These are phyloP conservation scores for Podospora tetraspora DNA, from an alignment of 495 filamentous ascomycete species.

Conservation along the genomic window DNA sequence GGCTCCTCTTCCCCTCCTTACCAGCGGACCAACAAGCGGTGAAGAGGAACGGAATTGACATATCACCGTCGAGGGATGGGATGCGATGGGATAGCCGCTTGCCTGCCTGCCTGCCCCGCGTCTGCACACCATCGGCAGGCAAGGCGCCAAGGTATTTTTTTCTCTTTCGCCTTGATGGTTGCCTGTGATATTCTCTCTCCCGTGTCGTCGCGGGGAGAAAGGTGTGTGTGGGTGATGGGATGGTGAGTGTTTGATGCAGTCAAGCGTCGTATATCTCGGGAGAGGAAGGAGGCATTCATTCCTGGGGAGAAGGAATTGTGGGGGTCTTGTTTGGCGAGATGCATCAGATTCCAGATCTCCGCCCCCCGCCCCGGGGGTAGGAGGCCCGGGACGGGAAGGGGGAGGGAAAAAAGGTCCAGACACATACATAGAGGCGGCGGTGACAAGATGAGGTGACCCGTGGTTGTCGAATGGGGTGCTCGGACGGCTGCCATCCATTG, in stretches of 20 bases:
- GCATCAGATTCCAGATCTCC: slow-evolving; percentile 3
- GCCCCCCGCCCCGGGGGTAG: neutral
- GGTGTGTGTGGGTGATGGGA: neutral
- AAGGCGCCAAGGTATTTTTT: neutral
- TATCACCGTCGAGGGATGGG: slow-evolving; percentile 12
- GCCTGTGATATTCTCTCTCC: neutral
- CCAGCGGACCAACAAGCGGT: slow-evolving; percentile 2
- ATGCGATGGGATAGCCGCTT: neutral
- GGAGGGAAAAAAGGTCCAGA: neutral
- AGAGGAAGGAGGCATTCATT: no score
- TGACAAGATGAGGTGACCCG: slow-evolving; percentile 2
- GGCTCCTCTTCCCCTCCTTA: neutral
- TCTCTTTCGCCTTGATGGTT: neutral
- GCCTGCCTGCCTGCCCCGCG: neutral
- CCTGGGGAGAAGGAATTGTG: no score
- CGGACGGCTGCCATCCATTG: neutral
- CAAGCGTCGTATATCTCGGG: slow-evolving; percentile 3
- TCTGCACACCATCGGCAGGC: neutral
- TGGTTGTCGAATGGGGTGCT: slow-evolving; percentile 10
- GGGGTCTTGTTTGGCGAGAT: slow-evolving; percentile 2
- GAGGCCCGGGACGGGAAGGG: slow-evolving; percentile 1
- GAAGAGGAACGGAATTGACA: slow-evolving; percentile 11
- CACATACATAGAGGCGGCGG: neutral
- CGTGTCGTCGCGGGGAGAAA: neutral
- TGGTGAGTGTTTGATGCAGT: slow-evolving; percentile 4